Evolutionary conservation across 805 yeast species (phyloP).

Genomic region (Candida incommunis): DNA sequence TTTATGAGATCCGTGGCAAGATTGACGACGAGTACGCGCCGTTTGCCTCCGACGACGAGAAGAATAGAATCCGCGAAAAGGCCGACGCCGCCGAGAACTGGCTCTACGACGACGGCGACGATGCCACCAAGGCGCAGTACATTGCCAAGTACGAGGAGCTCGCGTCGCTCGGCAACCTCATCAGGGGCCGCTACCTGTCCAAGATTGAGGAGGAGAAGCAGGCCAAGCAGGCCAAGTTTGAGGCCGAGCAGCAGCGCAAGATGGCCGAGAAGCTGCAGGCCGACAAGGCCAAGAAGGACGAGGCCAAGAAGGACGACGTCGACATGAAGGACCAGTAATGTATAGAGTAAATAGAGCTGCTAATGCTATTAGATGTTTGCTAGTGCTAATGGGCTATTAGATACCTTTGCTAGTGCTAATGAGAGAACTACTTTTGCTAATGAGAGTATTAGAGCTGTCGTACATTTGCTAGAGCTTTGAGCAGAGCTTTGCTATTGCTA

Average conservation of each 20-base stretch:
- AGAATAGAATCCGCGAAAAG: constrained; percentile 57
- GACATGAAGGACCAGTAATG: constrained; percentile 2
- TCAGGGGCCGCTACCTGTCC: constrained; percentile 87
- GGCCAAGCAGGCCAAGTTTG: constrained; percentile 73
- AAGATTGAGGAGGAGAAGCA: constrained; percentile 93
- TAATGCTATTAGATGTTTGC: no score
- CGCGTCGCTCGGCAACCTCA: constrained; percentile 85
- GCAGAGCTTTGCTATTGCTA: no score
- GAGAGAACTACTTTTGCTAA: no score
- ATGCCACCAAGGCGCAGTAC: constrained; percentile 89
- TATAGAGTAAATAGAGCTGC: no score
- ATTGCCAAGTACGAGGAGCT: constrained; percentile 97
- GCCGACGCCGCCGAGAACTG: constrained; percentile 88
- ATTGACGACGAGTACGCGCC: constrained; percentile 79
- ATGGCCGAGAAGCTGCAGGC: constrained; percentile 78
- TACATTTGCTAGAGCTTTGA: no score
- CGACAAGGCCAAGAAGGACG: constrained; percentile 40
- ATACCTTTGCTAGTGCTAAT: no score
- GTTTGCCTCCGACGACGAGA: constrained; percentile 86
- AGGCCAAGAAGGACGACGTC: constrained; percentile 23
- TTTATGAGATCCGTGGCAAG: constrained; percentile 93
- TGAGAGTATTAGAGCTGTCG: no score
- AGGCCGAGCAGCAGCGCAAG: constrained; percentile 70
- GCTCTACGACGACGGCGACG: constrained; percentile 96
- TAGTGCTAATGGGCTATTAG: no score